Percentiles rank a stretch among this genome's conserved stretches.
Evolutionary conservation across 2,329 filamentous ascomycete species (phyloP).

Genomic region (Ceratocystis destructans): DNA sequence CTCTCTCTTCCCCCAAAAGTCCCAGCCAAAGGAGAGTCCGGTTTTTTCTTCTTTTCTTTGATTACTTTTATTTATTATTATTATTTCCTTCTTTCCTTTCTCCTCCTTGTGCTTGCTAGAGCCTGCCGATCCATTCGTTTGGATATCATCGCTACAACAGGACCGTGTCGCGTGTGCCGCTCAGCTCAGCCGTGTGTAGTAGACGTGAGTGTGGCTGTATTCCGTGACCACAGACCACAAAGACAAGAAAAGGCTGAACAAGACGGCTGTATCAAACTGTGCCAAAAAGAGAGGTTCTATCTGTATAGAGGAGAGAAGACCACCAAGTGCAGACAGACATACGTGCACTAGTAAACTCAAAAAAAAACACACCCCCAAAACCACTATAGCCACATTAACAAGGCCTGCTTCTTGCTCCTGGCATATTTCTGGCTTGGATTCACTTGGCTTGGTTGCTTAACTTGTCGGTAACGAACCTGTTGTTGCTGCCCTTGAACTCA

Average conservation of each 20-base stretch:
- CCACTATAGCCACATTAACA: not conserved
- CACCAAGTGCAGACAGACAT: not conserved
- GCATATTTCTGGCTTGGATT: no score
- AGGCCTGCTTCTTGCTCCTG: no score
- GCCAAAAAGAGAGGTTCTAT: not conserved
- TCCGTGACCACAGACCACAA: constrained; percentile 9
- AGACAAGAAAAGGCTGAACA: constrained; percentile 13
- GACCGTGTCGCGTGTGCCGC: no score
- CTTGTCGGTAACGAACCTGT: not conserved
- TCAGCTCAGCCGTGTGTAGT: not conserved
- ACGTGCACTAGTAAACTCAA: not conserved
- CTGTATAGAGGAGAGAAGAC: not conserved
- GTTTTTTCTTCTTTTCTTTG: not conserved
- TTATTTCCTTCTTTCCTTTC: constrained; percentile 12
- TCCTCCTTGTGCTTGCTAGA: constrained; percentile 20
- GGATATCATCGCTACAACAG: not conserved
- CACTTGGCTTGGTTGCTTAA: no score
- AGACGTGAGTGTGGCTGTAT: constrained; percentile 15
- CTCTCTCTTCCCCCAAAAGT: not conserved
- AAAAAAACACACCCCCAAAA: not conserved
- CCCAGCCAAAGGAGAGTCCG: not conserved
- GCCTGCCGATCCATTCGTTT: not conserved
- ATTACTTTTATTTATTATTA: constrained; percentile 9
- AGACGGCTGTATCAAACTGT: constrained; percentile 1
- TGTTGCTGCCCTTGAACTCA: not conserved